phyloP scores from a whole-genome alignment of 768 basidiomycete species.

The Leccinum subgranulosum region DNA sequence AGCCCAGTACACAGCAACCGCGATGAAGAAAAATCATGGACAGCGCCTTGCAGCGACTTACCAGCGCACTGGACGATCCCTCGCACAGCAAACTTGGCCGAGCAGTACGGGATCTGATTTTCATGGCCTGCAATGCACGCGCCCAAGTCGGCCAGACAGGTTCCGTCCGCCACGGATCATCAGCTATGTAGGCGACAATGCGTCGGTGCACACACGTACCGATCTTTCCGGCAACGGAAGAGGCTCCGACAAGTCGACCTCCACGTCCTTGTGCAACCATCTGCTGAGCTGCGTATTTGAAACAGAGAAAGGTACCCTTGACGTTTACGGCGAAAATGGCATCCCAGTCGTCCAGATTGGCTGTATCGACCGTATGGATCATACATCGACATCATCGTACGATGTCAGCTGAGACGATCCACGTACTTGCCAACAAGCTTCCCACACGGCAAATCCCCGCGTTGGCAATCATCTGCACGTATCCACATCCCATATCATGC shows the following conservation, averaged over 20 bases:
- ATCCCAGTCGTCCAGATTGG: slow-evolving; percentile 20
- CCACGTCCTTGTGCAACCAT: slow-evolving; percentile 22
- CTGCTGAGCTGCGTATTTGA: slow-evolving; percentile 18
- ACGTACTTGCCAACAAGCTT: slow-evolving; percentile 6
- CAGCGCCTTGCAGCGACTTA: slow-evolving; percentile 1
- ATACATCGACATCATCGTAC: not conserved
- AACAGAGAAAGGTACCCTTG: slow-evolving; percentile 24
- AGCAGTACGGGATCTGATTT: slow-evolving; percentile 9
- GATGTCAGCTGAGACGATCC: not conserved
- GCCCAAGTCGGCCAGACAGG: not conserved
- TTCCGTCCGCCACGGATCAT: not conserved
- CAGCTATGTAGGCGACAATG: not conserved
- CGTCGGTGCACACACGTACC: not conserved
- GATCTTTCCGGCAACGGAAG: not conserved
- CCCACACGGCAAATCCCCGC: slow-evolving; percentile 8
- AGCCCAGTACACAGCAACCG: not conserved
- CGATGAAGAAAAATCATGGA: not conserved
- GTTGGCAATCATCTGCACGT: slow-evolving; percentile 13
- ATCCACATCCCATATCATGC: not conserved
- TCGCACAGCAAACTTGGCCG: slow-evolving; percentile 14
- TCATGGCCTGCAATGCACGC: not conserved
- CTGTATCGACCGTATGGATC: slow-evolving; percentile 1
- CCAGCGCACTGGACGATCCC: slow-evolving; percentile 16
- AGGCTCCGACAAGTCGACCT: slow-evolving; percentile 5
- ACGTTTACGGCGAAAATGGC: slow-evolving; percentile 22